Evolutionary conservation across 768 basidiomycete genomes (phyloP).

Genomic region (Agaricus blazei): DNA sequence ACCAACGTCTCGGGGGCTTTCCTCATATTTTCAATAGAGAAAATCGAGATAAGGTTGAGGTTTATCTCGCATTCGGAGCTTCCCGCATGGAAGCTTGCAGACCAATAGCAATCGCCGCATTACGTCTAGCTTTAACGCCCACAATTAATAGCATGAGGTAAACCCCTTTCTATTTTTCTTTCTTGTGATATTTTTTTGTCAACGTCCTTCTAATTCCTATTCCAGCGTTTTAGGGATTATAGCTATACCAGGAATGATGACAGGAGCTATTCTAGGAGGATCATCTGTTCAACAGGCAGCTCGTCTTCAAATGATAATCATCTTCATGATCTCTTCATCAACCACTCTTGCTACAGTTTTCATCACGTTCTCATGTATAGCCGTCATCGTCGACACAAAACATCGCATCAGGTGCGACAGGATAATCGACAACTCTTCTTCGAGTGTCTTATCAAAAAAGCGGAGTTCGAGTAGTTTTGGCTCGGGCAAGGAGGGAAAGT

Average conservation of each 20-base stretch:
- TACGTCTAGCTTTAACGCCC: conserved; percentile 76
- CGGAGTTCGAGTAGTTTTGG: conserved; percentile 9
- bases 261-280: conserved; percentile 85
- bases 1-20: neutral
- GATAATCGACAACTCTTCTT: conserved; percentile 31
- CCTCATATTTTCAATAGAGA: conserved; percentile 39
- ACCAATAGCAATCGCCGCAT: conserved; percentile 72
- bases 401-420: conserved; percentile 61
- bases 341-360: conserved; percentile 68
- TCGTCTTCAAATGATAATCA: conserved; percentile 86
- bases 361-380: conserved; percentile 55
- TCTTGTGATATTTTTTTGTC: neutral
- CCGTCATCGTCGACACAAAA: conserved; percentile 61
- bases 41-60: conserved; percentile 82
- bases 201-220: too few relatives aligned
- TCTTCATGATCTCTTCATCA: conserved; percentile 87
- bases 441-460: neutral
- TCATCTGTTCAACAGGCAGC: conserved; percentile 82
- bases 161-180: conserved; percentile 3
- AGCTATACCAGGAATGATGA: conserved; percentile 89
- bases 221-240: conserved; percentile 69
- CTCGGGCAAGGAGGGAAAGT: conserved; percentile 1
- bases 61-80: conserved; percentile 82
- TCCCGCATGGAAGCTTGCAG: conserved; percentile 78
- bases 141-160: conserved; percentile 86